A percentile compares a stretch with the other conserved stretches of the same genome.
Conservation (phyloP, 768 basidiomycete genomes). For the Termitomyces sp. region DNA sequence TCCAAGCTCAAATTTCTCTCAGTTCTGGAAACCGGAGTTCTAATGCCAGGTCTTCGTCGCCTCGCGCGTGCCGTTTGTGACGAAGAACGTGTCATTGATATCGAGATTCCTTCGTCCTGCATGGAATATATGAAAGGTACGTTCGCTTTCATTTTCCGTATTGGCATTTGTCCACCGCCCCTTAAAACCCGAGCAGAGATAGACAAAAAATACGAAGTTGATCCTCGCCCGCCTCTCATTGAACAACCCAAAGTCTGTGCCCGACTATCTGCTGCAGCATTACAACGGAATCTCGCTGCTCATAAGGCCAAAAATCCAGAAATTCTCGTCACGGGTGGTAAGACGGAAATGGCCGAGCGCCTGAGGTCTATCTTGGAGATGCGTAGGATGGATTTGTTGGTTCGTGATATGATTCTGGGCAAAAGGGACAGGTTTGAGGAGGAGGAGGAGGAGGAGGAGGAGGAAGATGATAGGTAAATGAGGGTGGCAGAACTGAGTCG, state of each 20-base stretch:
- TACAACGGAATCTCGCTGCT: constrained; percentile 52
- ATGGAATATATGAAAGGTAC: constrained; percentile 49
- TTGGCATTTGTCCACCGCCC: too few relatives aligned
- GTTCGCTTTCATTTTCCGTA: constrained; percentile 8
- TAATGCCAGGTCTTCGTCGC: constrained; percentile 53
- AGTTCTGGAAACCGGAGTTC: constrained; percentile 46
- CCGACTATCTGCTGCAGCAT: constrained; percentile 37
- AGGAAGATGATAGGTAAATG: background rate
- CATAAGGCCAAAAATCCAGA: constrained; percentile 41
- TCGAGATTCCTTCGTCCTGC: constrained; percentile 51
- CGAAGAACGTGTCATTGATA: constrained; percentile 35
- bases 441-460: background rate
- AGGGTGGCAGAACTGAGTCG: background rate
- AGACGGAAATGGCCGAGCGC: constrained; percentile 40
- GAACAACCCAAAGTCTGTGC: constrained; percentile 32
- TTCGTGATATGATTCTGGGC: constrained; percentile 32
- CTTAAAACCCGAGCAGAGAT: constrained; percentile 29
- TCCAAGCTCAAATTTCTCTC: constrained; percentile 42
- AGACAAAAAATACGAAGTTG: constrained; percentile 38
- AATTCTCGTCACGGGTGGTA: background rate
- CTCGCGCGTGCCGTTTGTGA: constrained; percentile 24
- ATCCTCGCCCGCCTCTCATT: constrained; percentile 45
- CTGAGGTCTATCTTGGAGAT: constrained; percentile 38
- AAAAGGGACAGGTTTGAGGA: background rate
- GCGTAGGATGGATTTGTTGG: constrained; percentile 45